phyloP scores from a whole-genome alignment of 768 basidiomycete species.

The Lyophyllum shimeji region DNA sequence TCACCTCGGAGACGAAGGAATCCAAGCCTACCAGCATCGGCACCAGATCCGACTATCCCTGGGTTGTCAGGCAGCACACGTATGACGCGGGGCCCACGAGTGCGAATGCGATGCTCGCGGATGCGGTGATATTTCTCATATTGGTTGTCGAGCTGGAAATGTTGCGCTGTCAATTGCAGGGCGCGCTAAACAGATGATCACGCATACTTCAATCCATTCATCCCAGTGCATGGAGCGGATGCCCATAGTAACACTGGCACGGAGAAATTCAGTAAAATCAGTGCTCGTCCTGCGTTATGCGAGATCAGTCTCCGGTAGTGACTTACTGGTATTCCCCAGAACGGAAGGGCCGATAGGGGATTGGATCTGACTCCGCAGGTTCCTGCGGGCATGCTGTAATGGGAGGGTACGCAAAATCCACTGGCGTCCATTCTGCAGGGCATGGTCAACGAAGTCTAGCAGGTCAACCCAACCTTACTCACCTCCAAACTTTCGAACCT shows the following conservation, averaged over 20 bases:
- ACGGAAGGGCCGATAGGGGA: slow-evolving; percentile 66
- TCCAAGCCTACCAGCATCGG: slow-evolving; percentile 34
- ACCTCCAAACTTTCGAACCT: slow-evolving; percentile 13
- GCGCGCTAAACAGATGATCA: not conserved
- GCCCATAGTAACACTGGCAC: slow-evolving; percentile 22
- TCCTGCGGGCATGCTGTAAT: slow-evolving; percentile 40
- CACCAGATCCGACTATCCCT: slow-evolving; percentile 34
- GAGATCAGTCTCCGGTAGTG: not conserved
- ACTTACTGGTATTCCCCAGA: slow-evolving; percentile 65
- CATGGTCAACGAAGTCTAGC: not conserved
- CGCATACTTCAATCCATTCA: slow-evolving; percentile 69
- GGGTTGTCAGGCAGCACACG: slow-evolving; percentile 50
- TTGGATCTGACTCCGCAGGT: slow-evolving; percentile 47
- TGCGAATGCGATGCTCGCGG: slow-evolving; percentile 52
- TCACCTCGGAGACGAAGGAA: not conserved
- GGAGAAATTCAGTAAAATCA: not conserved
- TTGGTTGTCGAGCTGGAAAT: slow-evolving; percentile 54
- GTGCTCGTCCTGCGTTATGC: not conserved
- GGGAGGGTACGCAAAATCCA: slow-evolving; percentile 49
- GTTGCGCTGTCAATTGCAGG: not conserved
- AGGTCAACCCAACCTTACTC: not conserved
- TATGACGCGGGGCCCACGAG: slow-evolving; percentile 48
- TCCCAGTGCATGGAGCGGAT: slow-evolving; percentile 56
- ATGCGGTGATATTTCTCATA: slow-evolving; percentile 57
- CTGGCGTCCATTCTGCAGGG: slow-evolving; percentile 51